Evolutionary conservation across 164 flowering plant genomes (phyloP).

Genomic region (Tetracentron sinense): DNA sequence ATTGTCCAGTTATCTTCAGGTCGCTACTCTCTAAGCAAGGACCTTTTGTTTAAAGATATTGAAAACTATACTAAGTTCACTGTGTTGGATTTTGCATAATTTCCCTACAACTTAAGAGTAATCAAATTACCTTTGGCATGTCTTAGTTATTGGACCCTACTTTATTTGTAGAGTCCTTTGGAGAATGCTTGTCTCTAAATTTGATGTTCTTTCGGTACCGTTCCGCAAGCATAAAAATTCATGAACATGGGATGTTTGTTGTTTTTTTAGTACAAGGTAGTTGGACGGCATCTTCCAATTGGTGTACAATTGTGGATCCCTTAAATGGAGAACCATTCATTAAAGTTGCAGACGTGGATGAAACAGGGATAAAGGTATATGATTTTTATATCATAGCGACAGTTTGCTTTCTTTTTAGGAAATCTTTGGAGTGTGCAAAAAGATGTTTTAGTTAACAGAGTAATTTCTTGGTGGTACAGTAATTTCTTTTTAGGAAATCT

Average conservation of each 20-base stretch:
- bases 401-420: neutral
- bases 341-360: conserved; percentile 79
- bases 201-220: neutral
- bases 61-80: neutral
- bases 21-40: too few relatives aligned
- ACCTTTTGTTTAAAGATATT: neutral
- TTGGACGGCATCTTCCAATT: conserved; percentile 64
- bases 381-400: neutral
- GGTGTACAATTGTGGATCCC: conserved; percentile 74
- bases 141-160: neutral
- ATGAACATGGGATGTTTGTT: conserved; percentile 1
- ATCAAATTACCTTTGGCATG: neutral
- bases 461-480: neutral
- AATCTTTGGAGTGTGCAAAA: too few relatives aligned
- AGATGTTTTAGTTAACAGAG: too few relatives aligned
- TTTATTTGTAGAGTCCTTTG: neutral
- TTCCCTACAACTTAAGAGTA: neutral
- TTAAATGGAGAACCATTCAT: conserved; percentile 93
- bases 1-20: too few relatives aligned
- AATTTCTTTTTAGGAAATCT: too few relatives aligned
- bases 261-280: conserved; percentile 73
- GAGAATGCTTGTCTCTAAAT: too few relatives aligned
- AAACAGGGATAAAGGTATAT: conserved; percentile 63
- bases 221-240: neutral
- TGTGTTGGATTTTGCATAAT: neutral